A percentile compares a stretch with the other conserved stretches of the same genome.
phyloP scores from a whole-genome alignment of 108 stramenopile species.

The Cyclotella distinguenda region DNA sequence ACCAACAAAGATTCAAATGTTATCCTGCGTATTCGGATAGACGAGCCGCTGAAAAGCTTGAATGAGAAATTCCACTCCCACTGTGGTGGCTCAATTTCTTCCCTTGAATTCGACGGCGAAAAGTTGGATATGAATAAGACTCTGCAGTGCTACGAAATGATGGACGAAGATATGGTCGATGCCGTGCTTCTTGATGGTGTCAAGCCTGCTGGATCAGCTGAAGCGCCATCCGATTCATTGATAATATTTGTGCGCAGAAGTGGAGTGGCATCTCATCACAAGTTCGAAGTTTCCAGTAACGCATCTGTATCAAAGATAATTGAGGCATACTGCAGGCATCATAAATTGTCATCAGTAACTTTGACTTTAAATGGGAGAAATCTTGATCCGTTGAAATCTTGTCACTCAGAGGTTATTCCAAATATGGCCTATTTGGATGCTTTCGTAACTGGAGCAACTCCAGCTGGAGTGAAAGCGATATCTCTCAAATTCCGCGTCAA shows the following conservation, averaged over 20 bases:
- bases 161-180: conserved; percentile 71
- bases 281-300: conserved; percentile 13
- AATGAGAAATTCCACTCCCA: conserved; percentile 21
- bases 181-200: conserved; percentile 20
- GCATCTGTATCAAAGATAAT: conserved; percentile 19
- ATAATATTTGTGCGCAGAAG: conserved; percentile 12
- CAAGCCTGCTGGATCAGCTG: background rate
- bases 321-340: conserved; percentile 1
- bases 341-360: conserved; percentile 2
- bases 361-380: conserved; percentile 24
- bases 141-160: conserved; percentile 67
- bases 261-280: conserved; percentile 6
- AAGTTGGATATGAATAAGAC: conserved; percentile 47
- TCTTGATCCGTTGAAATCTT: conserved; percentile 19
- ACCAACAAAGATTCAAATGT: conserved; percentile 22
- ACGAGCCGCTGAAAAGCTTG: conserved; percentile 38
- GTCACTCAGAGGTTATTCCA: conserved; percentile 7
- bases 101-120: conserved; percentile 54
- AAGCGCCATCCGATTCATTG: conserved; percentile 1
- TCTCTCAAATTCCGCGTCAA: conserved; percentile 39
- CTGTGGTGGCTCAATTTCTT: conserved; percentile 10
- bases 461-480: background rate
- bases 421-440: conserved; percentile 26
- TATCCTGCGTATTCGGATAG: conserved; percentile 31
- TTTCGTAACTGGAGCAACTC: background rate